Evolutionary conservation across 2,329 filamentous ascomycete genomes (phyloP).

Genomic region (Metarhizium guizhouense): DNA sequence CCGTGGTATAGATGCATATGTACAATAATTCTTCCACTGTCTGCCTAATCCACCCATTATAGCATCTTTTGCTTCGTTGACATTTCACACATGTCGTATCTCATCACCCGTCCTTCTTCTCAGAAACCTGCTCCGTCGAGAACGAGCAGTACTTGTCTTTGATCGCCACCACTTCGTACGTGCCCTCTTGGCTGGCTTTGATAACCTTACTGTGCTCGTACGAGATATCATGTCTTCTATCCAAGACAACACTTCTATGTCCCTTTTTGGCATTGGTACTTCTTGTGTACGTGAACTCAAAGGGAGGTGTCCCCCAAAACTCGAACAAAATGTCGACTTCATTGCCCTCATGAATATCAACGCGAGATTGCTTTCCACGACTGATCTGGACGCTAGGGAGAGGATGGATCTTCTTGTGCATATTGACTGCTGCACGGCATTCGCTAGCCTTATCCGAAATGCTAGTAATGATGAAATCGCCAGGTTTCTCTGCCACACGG

Average conservation of each 20-base stretch:
- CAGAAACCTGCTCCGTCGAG: constrained; percentile 54
- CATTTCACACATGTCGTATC: constrained; percentile 17
- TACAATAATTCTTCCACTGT: constrained; percentile 11
- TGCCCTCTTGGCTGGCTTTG: constrained; percentile 84
- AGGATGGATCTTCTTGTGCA: constrained; percentile 79
- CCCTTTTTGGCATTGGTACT: constrained; percentile 77
- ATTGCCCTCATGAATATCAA: constrained; percentile 95
- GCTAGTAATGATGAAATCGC: constrained; percentile 78
- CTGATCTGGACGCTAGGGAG: constrained; percentile 88
- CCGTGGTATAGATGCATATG: constrained; percentile 16
- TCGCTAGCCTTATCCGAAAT: constrained; percentile 82
- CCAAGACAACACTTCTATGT: constrained; percentile 70
- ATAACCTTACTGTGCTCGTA: constrained; percentile 75
- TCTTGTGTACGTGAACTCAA: constrained; percentile 94
- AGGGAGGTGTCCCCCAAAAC: constrained; percentile 91
- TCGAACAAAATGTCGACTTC: constrained; percentile 90
- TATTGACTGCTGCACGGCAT: constrained; percentile 70
- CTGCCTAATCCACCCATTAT: constrained; percentile 10
- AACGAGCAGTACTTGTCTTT: constrained; percentile 91
- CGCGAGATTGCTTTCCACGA: constrained; percentile 67
- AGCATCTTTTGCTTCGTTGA: constrained; percentile 23
- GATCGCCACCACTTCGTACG: constrained; percentile 94
- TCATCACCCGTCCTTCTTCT: constrained; percentile 30
- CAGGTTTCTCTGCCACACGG: constrained; percentile 85
- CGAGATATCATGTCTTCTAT: constrained; percentile 82